These are phyloP conservation scores for Acer negundo DNA, from an alignment of 345 rosid genomes.

Conservation along the genomic window DNA sequence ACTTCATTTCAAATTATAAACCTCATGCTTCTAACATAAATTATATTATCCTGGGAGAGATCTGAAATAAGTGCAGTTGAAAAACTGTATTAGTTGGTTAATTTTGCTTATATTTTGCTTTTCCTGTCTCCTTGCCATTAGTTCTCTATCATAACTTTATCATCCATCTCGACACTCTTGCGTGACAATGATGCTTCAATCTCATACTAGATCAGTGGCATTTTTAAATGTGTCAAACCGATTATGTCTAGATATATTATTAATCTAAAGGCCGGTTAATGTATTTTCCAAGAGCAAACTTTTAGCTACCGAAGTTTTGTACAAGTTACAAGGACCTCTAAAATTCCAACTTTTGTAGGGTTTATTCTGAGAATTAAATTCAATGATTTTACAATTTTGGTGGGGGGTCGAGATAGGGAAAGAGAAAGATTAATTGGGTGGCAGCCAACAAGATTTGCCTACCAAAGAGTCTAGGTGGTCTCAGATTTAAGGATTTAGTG, in stretches of 20 bases:
- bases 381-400: no score
- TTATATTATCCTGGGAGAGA: conserved; percentile 2
- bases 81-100: neutral
- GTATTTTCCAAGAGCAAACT: neutral
- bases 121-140: no score
- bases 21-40: conserved; percentile 39
- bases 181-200: no score
- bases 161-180: neutral
- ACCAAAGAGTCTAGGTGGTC: no score
- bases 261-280: neutral
- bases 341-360: no score
- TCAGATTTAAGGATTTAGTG: no score
- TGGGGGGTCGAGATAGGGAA: no score
- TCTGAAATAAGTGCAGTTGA: conserved; percentile 1
- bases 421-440: no score
- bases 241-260: no score
- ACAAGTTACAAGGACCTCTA: neutral
- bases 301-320: neutral
- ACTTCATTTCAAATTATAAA: conserved; percentile 4
- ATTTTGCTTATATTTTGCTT: neutral
- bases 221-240: no score
- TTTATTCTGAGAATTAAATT: no score
- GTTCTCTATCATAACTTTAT: neutral
- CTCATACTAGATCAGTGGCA: neutral
- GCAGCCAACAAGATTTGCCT: no score